A percentile compares a stretch with the other conserved stretches of the same genome.
These are phyloP conservation scores for Cichorium intybus DNA, from an alignment of 140 eudicot species.

Conservation along the genomic window DNA sequence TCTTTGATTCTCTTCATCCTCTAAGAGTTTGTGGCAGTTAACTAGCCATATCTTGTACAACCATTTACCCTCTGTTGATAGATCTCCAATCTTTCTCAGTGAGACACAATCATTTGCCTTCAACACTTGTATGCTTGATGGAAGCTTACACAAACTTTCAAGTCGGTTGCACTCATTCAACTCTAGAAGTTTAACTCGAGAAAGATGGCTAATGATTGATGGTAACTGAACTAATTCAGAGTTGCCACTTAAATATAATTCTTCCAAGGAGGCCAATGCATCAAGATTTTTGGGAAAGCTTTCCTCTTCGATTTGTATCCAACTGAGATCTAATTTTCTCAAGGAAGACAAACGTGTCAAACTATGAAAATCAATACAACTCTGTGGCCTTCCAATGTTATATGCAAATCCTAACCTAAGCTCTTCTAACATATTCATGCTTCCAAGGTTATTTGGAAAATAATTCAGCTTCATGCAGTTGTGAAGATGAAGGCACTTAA, in stretches of 20 bases:
- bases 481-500: background rate
- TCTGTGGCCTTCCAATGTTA: background rate
- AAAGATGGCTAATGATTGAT: constrained; percentile 15
- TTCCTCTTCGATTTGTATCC: constrained; percentile 6
- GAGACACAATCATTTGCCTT: constrained; percentile 5
- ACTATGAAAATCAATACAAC: background rate
- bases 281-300: constrained; percentile 9
- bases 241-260: constrained; percentile 13
- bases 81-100: constrained; percentile 5
- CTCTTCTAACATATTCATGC: constrained; percentile 1
- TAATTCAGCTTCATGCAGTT: background rate
- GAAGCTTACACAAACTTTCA: too few relatives aligned
- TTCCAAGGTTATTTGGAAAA: constrained; percentile 10
- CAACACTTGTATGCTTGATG: constrained; percentile 3
- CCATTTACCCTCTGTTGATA: background rate
- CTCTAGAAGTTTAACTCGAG: constrained; percentile 14
- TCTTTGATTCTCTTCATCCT: too few relatives aligned
- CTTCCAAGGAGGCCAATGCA: constrained; percentile 19
- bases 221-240: constrained; percentile 8
- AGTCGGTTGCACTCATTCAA: background rate
- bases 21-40: background rate
- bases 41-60: constrained; percentile 6
- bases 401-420: background rate
- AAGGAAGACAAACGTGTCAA: constrained; percentile 5
- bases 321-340: constrained; percentile 17